These are phyloP conservation scores for Sphagnurus paluster DNA, from an alignment of 1,284 basidiomycete genomes.

Conservation along the genomic window DNA sequence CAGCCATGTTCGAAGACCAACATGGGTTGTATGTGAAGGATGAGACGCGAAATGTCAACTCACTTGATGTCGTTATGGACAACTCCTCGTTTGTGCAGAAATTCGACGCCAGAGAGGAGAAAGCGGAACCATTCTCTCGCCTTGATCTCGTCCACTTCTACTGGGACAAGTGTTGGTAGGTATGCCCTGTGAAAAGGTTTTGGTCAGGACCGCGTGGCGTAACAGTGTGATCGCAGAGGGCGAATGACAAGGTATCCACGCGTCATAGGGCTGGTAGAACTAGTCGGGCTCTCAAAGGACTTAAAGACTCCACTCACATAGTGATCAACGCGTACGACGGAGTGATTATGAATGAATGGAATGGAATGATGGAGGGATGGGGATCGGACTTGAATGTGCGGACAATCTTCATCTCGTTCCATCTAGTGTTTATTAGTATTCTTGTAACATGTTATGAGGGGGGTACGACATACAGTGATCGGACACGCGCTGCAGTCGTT, in stretches of 20 bases:
- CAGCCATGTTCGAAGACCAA: too few relatives aligned
- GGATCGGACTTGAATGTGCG: conserved; percentile 76
- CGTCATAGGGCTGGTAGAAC: conserved; percentile 1
- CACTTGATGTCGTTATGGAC: conserved; percentile 97
- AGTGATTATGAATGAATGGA: conserved; percentile 91
- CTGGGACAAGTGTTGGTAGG: conserved; percentile 77
- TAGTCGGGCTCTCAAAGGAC: not conserved
- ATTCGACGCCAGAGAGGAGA: conserved; percentile 85
- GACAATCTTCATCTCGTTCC: conserved; percentile 96
- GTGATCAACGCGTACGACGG: conserved; percentile 85
- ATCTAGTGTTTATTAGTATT: too few relatives aligned
- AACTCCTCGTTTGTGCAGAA: conserved; percentile 83
- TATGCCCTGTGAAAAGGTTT: conserved; percentile 54
- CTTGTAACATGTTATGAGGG: too few relatives aligned
- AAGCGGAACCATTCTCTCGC: conserved; percentile 85
- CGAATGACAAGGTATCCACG: conserved; percentile 5
- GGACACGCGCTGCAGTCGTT: conserved; percentile 83
- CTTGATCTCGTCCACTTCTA: conserved; percentile 75
- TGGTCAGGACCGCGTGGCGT: conserved; percentile 18
- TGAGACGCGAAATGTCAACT: conserved; percentile 24
- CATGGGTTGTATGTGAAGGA: conserved; percentile 4
- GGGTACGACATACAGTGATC: conserved; percentile 67
- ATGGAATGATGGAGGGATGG: conserved; percentile 88
- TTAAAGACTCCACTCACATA: conserved; percentile 57
- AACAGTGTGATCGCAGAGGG: conserved; percentile 5